Evolutionary conservation across 2,329 filamentous ascomycete species (phyloP).

Genomic region (Diaporthe nobilis): DNA sequence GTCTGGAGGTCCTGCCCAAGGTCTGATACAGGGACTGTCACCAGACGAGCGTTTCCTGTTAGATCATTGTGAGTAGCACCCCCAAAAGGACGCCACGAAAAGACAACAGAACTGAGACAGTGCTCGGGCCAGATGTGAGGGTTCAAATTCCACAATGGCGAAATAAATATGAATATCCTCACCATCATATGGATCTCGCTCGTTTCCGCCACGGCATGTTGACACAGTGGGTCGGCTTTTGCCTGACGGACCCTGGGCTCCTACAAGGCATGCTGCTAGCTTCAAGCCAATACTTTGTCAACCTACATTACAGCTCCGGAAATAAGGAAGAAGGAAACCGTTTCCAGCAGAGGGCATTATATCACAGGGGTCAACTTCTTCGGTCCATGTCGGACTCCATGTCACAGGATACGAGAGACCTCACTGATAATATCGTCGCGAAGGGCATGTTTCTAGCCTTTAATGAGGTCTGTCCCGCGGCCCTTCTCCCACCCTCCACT

Average conservation of each 20-base stretch:
- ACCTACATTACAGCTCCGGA: background rate
- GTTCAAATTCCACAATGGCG: slow-evolving; percentile 29
- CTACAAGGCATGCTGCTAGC: slow-evolving; percentile 17
- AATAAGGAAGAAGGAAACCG: background rate
- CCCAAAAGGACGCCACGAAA: too few species aligned
- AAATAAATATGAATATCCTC: slow-evolving; percentile 20
- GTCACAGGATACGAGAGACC: background rate
- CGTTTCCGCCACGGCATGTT: slow-evolving; percentile 21
- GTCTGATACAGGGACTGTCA: slow-evolving; percentile 6
- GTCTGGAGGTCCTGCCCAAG: background rate
- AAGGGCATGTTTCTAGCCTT: slow-evolving; percentile 30
- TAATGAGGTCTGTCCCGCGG: slow-evolving; percentile 25
- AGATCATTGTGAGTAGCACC: slow-evolving; percentile 27
- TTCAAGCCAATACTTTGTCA: slow-evolving; percentile 20
- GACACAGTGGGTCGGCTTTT: slow-evolving; percentile 15
- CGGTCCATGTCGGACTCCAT: slow-evolving; percentile 30
- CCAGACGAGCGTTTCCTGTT: slow-evolving; percentile 18
- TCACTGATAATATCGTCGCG: slow-evolving; percentile 26
- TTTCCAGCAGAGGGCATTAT: slow-evolving; percentile 28
- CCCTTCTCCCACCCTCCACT: too few species aligned
- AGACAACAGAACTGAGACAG: background rate
- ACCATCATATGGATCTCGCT: slow-evolving; percentile 4
- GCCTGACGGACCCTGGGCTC: slow-evolving; percentile 32
- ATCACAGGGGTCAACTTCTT: slow-evolving; percentile 25
- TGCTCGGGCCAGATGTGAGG: background rate